phyloP scores from a whole-genome alignment of 1,139 yeast species.

The Zygotorulaspora mrakii region DNA sequence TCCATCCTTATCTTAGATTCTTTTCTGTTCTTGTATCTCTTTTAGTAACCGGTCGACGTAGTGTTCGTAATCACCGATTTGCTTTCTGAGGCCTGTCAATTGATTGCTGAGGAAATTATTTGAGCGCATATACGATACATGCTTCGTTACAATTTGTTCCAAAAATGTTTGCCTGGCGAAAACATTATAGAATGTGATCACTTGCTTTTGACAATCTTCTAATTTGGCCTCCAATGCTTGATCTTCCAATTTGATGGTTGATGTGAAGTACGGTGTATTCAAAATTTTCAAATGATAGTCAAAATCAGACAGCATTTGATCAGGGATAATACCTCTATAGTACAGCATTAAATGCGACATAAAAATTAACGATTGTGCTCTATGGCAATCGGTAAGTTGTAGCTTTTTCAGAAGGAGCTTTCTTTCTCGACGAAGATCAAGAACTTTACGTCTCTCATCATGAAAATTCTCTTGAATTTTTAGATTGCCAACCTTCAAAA shows the following conservation, averaged over 20 bases:
- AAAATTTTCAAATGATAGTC: conserved; percentile 20
- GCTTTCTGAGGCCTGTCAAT: conserved; percentile 20
- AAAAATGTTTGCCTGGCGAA: conserved; percentile 22
- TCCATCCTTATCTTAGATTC: conserved; percentile 6
- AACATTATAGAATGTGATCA: conserved; percentile 22
- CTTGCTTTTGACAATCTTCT: conserved; percentile 14
- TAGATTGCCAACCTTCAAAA: conserved; percentile 17
- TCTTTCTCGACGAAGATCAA: conserved; percentile 20
- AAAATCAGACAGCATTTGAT: conserved; percentile 19
- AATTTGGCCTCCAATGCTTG: conserved; percentile 14
- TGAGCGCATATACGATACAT: conserved; percentile 23
- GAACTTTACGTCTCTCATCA: conserved; percentile 24
- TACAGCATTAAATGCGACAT: conserved; percentile 28
- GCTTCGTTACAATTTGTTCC: conserved; percentile 25
- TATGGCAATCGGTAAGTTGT: conserved; percentile 22
- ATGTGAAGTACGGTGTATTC: conserved; percentile 12
- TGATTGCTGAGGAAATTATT: conserved; percentile 26
- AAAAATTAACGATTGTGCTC: conserved; percentile 24
- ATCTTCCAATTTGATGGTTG: conserved; percentile 7
- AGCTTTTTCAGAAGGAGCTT: conserved; percentile 14
- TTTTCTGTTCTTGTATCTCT: conserved; percentile 10
- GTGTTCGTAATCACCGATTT: conserved; percentile 16
- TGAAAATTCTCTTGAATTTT: conserved; percentile 22
- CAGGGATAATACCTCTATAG: conserved; percentile 21
- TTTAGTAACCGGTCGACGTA: conserved; percentile 10